Conservation (phyloP, 495 filamentous ascomycete species). For the Lineolata rhizophorae region DNA sequence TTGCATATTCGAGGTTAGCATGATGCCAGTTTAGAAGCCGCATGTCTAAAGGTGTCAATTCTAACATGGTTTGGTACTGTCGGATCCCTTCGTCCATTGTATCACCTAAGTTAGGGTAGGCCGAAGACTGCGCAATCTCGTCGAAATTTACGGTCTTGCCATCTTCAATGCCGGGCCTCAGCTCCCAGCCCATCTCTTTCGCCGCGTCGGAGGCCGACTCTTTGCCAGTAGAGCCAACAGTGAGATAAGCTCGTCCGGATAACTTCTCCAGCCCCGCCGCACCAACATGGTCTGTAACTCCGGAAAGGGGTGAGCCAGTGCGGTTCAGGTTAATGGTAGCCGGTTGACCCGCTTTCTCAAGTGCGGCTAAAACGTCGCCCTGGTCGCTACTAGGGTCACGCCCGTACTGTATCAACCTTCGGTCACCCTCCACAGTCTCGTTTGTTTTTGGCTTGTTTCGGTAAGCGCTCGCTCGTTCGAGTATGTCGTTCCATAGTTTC, state of each 20-base stretch:
- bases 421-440: constrained; percentile 64
- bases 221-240: constrained; percentile 20
- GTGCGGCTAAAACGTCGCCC: constrained; percentile 45
- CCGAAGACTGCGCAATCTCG: constrained; percentile 30
- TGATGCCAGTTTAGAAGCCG: constrained; percentile 94
- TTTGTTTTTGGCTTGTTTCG: constrained; percentile 48
- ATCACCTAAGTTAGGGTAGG: constrained; percentile 37
- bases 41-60: constrained; percentile 68
- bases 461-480: constrained; percentile 75
- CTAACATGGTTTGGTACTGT: constrained; percentile 53
- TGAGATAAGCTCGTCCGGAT: constrained; percentile 19
- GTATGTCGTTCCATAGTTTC: constrained; percentile 77
- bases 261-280: constrained; percentile 21
- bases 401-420: constrained; percentile 60
- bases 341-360: constrained; percentile 35
- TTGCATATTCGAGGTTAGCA: constrained; percentile 94
- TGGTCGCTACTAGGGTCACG: constrained; percentile 53
- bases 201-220: constrained; percentile 33
- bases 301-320: too few relatives aligned
- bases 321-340: constrained; percentile 16
- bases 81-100: neutral
- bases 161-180: constrained; percentile 40
- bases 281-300: constrained; percentile 5
- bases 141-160: constrained; percentile 58
- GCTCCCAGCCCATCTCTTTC: constrained; percentile 56